Base-by-base conservation (phyloP, 768 basidiomycete species). In the Boletus subparvulus region DNA sequence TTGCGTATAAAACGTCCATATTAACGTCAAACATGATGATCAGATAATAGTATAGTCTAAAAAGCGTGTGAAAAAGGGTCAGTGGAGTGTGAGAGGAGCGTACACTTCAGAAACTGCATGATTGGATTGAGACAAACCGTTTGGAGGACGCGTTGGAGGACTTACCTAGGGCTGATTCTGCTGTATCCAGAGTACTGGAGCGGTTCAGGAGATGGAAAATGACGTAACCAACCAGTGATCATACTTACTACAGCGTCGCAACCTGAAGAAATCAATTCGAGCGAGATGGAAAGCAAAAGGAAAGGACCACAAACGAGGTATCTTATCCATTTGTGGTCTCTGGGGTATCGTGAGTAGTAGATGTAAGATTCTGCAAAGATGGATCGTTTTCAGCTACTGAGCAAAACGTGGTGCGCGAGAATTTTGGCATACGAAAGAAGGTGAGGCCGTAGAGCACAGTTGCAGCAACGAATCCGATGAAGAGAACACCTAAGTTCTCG, bases 371-470 rank as follows among this genome's bases (percentile, higher is more conserved):
- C 70, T 72, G 55, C 21, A 8, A 3, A 14, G 11, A 24, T 1
- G 16, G 6, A 39, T 19, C 13, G n/a, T 33, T 13, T 17, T 44
- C 16, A 49, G 17, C 10, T 12, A 11, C 2, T 1, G 7, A 3
- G 32, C 56, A 52, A 17, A 28, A 30, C 6, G 13, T 30, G 26
- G 9, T 4, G 3, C 17, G 13, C 17, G 4, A 45, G n/a, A 21
- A 63, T 32, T 11, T 32, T 3, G 11, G 32, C 70, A 8, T 49
- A 68, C 70, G 72, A 58, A 72, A 72, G 53, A 72, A 73, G 28
- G 72, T 72, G 36, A 72, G 60, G 33, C 71, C 72, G n/a, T 72
- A 74, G 14, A 72, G 55, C 1, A 69, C 55, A 3, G 62, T 65
- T 6, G 71, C 54, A 7, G 55, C 52, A 11, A 67, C 61, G 43